Conservation (phyloP, 2,329 filamentous ascomycete species). For the Cladobotryum mycophilum region DNA sequence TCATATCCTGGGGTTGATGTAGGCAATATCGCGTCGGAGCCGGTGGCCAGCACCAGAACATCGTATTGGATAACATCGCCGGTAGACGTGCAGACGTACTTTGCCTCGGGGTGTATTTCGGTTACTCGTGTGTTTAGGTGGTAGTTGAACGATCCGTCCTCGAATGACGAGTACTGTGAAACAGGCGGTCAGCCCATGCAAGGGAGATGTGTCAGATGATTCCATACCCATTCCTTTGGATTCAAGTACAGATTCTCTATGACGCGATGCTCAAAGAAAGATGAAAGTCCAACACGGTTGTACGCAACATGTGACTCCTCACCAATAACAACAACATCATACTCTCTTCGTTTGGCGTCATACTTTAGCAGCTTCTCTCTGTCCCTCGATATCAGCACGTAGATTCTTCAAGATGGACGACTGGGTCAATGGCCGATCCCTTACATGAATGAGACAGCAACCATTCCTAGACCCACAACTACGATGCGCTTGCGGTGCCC, state of each 20-base stretch:
- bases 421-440: conserved; percentile 24
- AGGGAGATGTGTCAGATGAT: background rate
- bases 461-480: conserved; percentile 86
- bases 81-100: conserved; percentile 64
- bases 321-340: conserved; percentile 77
- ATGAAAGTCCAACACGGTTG: conserved; percentile 83
- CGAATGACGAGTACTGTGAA: conserved; percentile 57
- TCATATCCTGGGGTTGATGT: conserved; percentile 67
- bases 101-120: conserved; percentile 54
- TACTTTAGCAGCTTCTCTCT: conserved; percentile 87
- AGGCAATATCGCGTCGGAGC: conserved; percentile 74
- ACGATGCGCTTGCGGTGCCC: conserved; percentile 42
- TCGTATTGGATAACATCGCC: conserved; percentile 69
- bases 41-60: conserved; percentile 75
- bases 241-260: conserved; percentile 88
- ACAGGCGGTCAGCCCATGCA: background rate
- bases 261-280: conserved; percentile 79
- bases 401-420: no score
- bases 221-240: conserved; percentile 67
- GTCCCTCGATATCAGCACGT: background rate
- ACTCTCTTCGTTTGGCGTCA: conserved; percentile 68
- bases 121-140: conserved; percentile 69
- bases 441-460: conserved; percentile 82
- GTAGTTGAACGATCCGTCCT: conserved; percentile 63
- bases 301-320: conserved; percentile 86